phyloP scores from a whole-genome alignment of 1,284 basidiomycete genomes.

The Ceratobasidium sp. region DNA sequence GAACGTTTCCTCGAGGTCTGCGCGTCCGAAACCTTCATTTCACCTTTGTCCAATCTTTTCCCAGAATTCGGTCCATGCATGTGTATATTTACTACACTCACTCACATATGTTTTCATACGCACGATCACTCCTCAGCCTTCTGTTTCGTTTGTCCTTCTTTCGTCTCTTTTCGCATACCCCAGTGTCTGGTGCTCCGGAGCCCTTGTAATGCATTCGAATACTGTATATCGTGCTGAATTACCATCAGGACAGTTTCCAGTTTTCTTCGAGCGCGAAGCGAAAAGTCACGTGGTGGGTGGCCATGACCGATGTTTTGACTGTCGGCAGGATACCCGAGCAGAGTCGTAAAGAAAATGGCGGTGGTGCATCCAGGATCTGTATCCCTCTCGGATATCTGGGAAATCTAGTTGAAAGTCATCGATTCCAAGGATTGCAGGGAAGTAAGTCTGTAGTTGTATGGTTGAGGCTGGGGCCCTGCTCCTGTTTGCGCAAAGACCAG shows the following conservation, averaged over 20 bases:
- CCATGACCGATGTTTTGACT: slow-evolving; percentile 1
- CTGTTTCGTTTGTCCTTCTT: slow-evolving; percentile 25
- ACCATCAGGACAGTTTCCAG: slow-evolving; percentile 20
- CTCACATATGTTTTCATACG: slow-evolving; percentile 46
- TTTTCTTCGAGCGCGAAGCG: neutral
- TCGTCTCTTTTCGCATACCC: slow-evolving; percentile 21
- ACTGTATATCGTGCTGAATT: slow-evolving; percentile 29
- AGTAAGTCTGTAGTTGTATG: too few species aligned
- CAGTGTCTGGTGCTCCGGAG: slow-evolving; percentile 44
- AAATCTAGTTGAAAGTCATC: too few species aligned
- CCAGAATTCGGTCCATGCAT: slow-evolving; percentile 24
- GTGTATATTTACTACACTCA: slow-evolving; percentile 46
- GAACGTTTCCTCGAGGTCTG: slow-evolving; percentile 3
- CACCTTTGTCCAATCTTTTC: slow-evolving; percentile 30
- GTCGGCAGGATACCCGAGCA: neutral
- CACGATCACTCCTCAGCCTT: slow-evolving; percentile 38
- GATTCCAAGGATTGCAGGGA: too few species aligned
- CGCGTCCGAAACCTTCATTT: slow-evolving; percentile 9
- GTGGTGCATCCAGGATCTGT: neutral
- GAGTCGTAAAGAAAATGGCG: neutral
- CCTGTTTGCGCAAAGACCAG: neutral
- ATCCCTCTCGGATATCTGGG: neutral
- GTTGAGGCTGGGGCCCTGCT: too few species aligned
- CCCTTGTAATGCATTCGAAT: slow-evolving; percentile 33
- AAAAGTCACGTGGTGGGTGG: slow-evolving; percentile 7